These are phyloP conservation scores for Litchi chinensis DNA, from an alignment of 345 rosid genomes.

Conservation along the genomic window DNA sequence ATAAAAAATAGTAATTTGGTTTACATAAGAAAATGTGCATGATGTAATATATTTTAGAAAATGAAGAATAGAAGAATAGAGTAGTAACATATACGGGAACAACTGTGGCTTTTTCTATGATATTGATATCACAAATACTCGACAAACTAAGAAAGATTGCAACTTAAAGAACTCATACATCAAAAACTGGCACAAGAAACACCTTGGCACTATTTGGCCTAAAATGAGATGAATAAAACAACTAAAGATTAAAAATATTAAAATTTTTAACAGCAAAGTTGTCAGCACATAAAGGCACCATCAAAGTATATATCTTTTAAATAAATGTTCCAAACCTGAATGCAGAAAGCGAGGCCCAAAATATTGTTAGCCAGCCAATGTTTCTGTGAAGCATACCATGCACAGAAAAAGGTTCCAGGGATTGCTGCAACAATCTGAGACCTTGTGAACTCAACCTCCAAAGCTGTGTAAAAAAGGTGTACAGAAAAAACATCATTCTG, in stretches of 20 bases:
- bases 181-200: neutral
- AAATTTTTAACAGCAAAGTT: neutral
- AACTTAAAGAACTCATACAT: neutral
- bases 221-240: neutral
- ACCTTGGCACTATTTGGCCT: neutral
- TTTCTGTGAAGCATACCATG: conserved; percentile 96
- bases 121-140: conserved; percentile 2
- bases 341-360: conserved; percentile 94
- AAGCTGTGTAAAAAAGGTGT: conserved; percentile 63
- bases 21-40: neutral
- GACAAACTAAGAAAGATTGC: neutral
- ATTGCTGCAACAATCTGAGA: conserved; percentile 92
- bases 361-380: conserved; percentile 98
- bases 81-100: neutral
- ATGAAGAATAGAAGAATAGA: neutral
- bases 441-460: conserved; percentile 94
- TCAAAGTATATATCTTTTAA: neutral
- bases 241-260: conserved; percentile 13
- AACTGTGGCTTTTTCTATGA: neutral
- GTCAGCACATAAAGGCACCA: conserved; percentile 3
- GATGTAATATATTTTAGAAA: neutral
- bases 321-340: conserved; percentile 69
- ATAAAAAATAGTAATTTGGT: neutral
- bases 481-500: conserved; percentile 44
- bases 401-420: conserved; percentile 96